Percentiles rank a stretch among this genome's conserved stretches.
Evolutionary conservation across 1,139 yeast genomes (phyloP).

Genomic region (Yamadazyma triangularis): DNA sequence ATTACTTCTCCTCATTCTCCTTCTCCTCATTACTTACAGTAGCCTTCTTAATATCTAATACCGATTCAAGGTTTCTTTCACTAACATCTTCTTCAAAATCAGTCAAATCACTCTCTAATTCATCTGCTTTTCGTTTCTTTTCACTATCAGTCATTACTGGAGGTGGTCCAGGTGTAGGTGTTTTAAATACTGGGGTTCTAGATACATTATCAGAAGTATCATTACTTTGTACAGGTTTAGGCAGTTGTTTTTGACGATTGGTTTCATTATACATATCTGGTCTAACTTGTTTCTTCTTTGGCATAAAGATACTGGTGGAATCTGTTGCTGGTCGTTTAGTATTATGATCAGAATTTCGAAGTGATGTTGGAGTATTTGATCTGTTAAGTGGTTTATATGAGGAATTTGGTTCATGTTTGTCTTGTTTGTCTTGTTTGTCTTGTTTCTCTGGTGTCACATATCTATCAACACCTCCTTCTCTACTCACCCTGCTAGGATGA

Average conservation of each 20-base stretch:
- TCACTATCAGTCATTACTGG: no score
- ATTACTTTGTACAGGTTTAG: neutral
- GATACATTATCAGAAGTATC: neutral
- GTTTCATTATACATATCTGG: no score
- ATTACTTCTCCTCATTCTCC: no score
- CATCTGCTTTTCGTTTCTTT: neutral
- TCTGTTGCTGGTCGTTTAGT: no score
- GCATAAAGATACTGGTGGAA: constrained; percentile 1
- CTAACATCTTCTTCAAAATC: constrained; percentile 25
- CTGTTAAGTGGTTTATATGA: neutral
- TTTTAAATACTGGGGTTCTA: neutral
- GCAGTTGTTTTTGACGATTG: neutral
- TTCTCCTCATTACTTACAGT: no score
- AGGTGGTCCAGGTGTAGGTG: neutral
- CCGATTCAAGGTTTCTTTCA: constrained; percentile 7
- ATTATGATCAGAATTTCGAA: neutral
- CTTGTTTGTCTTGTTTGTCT: no score
- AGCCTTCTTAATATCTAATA: constrained; percentile 3
- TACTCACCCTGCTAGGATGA: no score
- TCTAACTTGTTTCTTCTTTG: constrained; percentile 1
- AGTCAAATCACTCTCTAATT: constrained; percentile 17
- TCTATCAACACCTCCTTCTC: no score
- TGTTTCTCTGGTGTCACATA: no score
- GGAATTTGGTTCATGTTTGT: neutral
- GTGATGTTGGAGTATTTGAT: neutral